Evolutionary conservation across 176 grass and related monocot species (phyloP).

Genomic region (Oryza australiensis): DNA sequence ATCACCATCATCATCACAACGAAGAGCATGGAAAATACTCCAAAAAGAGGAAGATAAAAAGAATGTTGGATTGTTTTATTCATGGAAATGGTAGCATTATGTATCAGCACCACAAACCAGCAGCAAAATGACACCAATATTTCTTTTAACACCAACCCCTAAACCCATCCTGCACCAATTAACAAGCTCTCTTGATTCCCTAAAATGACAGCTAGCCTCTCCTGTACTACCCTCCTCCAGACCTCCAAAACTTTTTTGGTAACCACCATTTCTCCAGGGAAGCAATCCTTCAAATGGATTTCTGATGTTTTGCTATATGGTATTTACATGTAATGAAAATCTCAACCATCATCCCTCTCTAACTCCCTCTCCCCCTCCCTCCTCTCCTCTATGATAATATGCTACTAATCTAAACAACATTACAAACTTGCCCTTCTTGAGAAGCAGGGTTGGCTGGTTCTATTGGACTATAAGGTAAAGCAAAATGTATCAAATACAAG

Average conservation of each 20-base stretch:
- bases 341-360: slow-evolving; percentile 23
- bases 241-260: slow-evolving; percentile 37
- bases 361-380: slow-evolving; percentile 3
- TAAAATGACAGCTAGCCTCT: slow-evolving; percentile 40
- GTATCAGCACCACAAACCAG: slow-evolving; percentile 60
- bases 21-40: not conserved
- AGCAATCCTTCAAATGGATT: slow-evolving; percentile 59
- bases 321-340: slow-evolving; percentile 67
- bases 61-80: slow-evolving; percentile 75
- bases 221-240: slow-evolving; percentile 6
- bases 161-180: slow-evolving; percentile 16
- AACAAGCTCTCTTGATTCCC: slow-evolving; percentile 11
- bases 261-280: slow-evolving; percentile 39
- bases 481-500: slow-evolving; percentile 49
- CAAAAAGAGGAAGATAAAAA: slow-evolving; percentile 15
- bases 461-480: slow-evolving; percentile 46
- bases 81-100: slow-evolving; percentile 70
- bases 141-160: slow-evolving; percentile 40
- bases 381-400: slow-evolving; percentile 37
- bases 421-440: slow-evolving; percentile 54
- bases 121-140: slow-evolving; percentile 34
- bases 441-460: slow-evolving; percentile 45
- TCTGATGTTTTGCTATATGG: slow-evolving; percentile 52
- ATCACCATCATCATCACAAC: not conserved
- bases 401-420: slow-evolving; percentile 64